A percentile compares a stretch with the other conserved stretches of the same genome.
Evolutionary conservation across 768 basidiomycete genomes (phyloP).

Genomic region (Amylocystis lapponica): DNA sequence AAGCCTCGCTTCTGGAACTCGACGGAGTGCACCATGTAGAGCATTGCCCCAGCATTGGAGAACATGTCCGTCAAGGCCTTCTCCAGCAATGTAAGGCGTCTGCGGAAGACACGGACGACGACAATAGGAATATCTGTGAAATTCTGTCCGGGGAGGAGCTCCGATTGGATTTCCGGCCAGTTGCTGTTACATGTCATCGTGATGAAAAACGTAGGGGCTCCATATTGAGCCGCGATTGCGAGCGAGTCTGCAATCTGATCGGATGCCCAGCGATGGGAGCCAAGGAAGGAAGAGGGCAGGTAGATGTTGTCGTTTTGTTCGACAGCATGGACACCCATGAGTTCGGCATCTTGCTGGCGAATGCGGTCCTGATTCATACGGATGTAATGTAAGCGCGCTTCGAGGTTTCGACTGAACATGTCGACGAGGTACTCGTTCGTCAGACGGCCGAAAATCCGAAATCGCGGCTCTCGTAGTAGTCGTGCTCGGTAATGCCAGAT

Average conservation of each 20-base stretch:
- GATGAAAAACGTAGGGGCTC: constrained; percentile 30
- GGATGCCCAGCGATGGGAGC: constrained; percentile 29
- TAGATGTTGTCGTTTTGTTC: constrained; percentile 26
- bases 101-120: constrained; percentile 32
- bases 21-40: constrained; percentile 29
- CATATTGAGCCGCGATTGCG: constrained; percentile 25
- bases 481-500: constrained; percentile 28
- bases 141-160: too few relatives aligned
- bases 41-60: constrained; percentile 21
- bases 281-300: constrained; percentile 32
- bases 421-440: constrained; percentile 32
- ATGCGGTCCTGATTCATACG: constrained; percentile 25
- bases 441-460: constrained; percentile 29
- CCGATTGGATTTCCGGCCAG: constrained; percentile 32
- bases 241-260: constrained; percentile 34
- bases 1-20: constrained; percentile 40
- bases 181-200: too few relatives aligned
- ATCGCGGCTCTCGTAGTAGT: constrained; percentile 26
- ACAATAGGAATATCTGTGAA: constrained; percentile 30
- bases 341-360: constrained; percentile 24
- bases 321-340: constrained; percentile 24
- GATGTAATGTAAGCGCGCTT: too few relatives aligned
- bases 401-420: too few relatives aligned
- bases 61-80: constrained; percentile 26
- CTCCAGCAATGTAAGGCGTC: constrained; percentile 21